Evolutionary conservation across 345 rosid genomes (phyloP).

Genomic region (Eucalyptus cloeziana): DNA sequence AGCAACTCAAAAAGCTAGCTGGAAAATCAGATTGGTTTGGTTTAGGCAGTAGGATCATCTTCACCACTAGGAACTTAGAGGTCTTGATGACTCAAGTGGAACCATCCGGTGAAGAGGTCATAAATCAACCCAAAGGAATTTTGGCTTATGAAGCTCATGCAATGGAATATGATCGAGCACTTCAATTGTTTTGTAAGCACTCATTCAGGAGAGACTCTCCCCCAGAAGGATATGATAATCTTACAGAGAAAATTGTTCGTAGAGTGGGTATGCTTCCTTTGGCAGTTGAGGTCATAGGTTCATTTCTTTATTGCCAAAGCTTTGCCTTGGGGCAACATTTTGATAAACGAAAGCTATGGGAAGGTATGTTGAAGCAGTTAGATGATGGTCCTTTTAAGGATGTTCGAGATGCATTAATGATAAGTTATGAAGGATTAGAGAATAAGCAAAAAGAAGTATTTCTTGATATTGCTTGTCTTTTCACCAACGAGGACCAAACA

Average conservation of each 20-base stretch:
- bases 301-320: rapidly evolving
- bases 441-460: neutral
- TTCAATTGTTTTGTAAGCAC: neutral
- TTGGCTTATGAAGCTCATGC: neutral
- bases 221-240: neutral
- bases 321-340: rapidly evolving
- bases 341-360: neutral
- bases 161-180: neutral
- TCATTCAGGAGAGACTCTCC: neutral
- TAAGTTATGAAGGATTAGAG: neutral
- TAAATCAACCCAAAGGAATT: neutral
- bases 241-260: neutral
- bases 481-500: neutral
- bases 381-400: neutral
- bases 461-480: neutral
- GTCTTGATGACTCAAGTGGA: neutral
- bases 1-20: neutral
- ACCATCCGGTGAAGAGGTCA: rapidly evolving
- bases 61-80: neutral
- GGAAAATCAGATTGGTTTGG: neutral
- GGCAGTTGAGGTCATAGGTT: neutral
- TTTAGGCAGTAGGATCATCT: neutral
- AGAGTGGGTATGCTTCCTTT: neutral
- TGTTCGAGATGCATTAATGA: neutral
- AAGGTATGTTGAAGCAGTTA: neutral